Evolutionary conservation across 495 filamentous ascomycete genomes (phyloP), one percentile per base, ranked within the genome.

Genomic region (Friedmanniomyces endolithicus): DNA sequence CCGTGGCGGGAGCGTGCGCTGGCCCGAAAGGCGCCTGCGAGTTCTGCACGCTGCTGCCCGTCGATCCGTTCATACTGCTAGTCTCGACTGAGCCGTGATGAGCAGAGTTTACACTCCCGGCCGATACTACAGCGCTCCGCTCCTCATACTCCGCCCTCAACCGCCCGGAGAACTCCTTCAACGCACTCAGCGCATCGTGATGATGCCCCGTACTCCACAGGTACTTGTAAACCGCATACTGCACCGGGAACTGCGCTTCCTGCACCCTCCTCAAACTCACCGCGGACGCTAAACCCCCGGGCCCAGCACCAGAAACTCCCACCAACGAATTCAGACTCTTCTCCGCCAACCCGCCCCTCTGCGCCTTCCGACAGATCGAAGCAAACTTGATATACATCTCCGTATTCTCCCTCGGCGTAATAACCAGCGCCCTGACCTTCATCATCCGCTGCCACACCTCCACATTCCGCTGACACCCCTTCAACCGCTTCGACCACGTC

Each of bases 361-460:
- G 85, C 29, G 88, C 94, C 65, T 97, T 99, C 62, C 92, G 84
- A 68, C 92, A 99, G 8, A 99, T 78, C 61, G 96, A 97, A 56
- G 94, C 87, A 63, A 95, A 97, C 65, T 99, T 99, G 72, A 97
- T 96, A 77, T 86, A 94, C 88, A 97, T 97, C 63, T 92, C 85
- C 75, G 94, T 86, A 60, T 97, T 95, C 65, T 99, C 90, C 27
- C 78, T 81, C 3, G 92, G 89, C 11, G 78, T 78, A 48, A 95
- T 90, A 47, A 99, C 92, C 44, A 99, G 78, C 16, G 86, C 86
- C 56, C 94, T 79, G 35, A 97, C 86, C 66, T 95, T 94, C 23
- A 99, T 80, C 88, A 94, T 97, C 40, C 94, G 78, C 65, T 95
- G 89, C 92, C 92, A 99, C 8, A 96, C 89, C 62, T 99, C 92